Conservation (phyloP, 495 filamentous ascomycete genomes). For the Cairneyella variabilis region DNA sequence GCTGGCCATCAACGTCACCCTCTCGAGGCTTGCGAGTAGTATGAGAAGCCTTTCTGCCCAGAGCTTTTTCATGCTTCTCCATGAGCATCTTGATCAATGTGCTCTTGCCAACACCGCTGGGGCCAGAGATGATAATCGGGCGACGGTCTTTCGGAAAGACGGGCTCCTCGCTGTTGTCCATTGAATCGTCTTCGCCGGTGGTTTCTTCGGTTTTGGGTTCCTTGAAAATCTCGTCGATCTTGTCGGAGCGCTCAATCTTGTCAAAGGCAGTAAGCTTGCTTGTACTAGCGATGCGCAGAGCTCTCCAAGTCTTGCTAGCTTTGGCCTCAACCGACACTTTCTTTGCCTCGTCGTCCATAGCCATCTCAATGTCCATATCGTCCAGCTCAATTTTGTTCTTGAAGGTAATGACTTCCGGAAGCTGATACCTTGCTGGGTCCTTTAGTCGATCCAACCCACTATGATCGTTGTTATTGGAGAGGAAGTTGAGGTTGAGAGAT, state of each 20-base stretch:
- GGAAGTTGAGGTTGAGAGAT: slow-evolving; percentile 69
- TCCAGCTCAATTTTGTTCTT: slow-evolving; percentile 60
- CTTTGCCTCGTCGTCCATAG: slow-evolving; percentile 65
- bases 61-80: slow-evolving; percentile 37
- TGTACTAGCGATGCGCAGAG: slow-evolving; percentile 71
- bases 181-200: slow-evolving; percentile 19
- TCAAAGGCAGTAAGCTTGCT: slow-evolving; percentile 74
- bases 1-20: slow-evolving; percentile 35
- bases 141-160: slow-evolving; percentile 35
- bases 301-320: slow-evolving; percentile 84
- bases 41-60: slow-evolving; percentile 38
- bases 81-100: slow-evolving; percentile 36
- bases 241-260: slow-evolving; percentile 78
- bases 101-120: slow-evolving; percentile 34
- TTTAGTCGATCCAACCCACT: slow-evolving; percentile 46
- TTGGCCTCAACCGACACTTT: slow-evolving; percentile 61
- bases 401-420: slow-evolving; percentile 44
- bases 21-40: slow-evolving; percentile 40
- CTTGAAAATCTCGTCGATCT: slow-evolving; percentile 48
- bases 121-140: slow-evolving; percentile 44
- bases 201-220: slow-evolving; percentile 30
- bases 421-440: slow-evolving; percentile 36
- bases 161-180: slow-evolving; percentile 23
- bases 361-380: slow-evolving; percentile 81
- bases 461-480: slow-evolving; percentile 56